These are phyloP conservation scores for Bruguiera hainesii DNA, from an alignment of 441 rosid species.

Conservation along the genomic window DNA sequence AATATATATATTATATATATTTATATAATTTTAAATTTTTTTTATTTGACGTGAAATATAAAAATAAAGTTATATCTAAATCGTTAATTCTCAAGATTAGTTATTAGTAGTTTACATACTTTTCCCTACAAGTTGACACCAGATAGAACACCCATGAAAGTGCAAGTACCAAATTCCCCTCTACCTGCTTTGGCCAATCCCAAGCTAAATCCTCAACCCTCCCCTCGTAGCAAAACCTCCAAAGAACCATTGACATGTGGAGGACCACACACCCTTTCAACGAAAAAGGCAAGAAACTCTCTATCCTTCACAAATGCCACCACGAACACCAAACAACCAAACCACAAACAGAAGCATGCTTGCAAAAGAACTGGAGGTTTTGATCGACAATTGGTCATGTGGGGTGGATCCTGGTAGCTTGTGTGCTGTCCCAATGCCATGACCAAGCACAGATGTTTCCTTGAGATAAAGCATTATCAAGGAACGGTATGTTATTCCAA, in stretches of 20 bases:
- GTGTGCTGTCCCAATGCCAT: slow-evolving; percentile 34
- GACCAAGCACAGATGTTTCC: slow-evolving; percentile 38
- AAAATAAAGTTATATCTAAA: too few relatives aligned
- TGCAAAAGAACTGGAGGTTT: slow-evolving; percentile 49
- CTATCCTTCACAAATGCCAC: slow-evolving; percentile 50
- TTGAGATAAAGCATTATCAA: slow-evolving; percentile 49
- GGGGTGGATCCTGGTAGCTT: slow-evolving; percentile 50
- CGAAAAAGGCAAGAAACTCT: slow-evolving; percentile 46
- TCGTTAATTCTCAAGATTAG: too few relatives aligned
- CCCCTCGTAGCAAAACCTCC: slow-evolving; percentile 47
- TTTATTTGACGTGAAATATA: too few relatives aligned
- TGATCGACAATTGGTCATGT: slow-evolving; percentile 41
- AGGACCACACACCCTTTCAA: slow-evolving; percentile 46
- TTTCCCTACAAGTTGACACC: slow-evolving; percentile 48
- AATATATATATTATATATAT: too few relatives aligned
- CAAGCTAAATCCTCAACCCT: slow-evolving; percentile 53
- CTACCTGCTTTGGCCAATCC: slow-evolving; percentile 50
- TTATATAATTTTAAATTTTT: too few relatives aligned
- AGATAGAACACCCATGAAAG: slow-evolving; percentile 51
- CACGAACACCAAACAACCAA: slow-evolving; percentile 49
- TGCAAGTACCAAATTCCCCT: slow-evolving; percentile 45
- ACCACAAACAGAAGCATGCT: slow-evolving; percentile 47
- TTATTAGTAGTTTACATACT: slow-evolving; percentile 25
- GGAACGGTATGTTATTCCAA: slow-evolving; percentile 38
- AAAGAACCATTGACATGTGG: slow-evolving; percentile 42